These are phyloP conservation scores for Neurospora tetrasperma DNA, from an alignment of 495 filamentous ascomycete genomes.

Conservation along the genomic window DNA sequence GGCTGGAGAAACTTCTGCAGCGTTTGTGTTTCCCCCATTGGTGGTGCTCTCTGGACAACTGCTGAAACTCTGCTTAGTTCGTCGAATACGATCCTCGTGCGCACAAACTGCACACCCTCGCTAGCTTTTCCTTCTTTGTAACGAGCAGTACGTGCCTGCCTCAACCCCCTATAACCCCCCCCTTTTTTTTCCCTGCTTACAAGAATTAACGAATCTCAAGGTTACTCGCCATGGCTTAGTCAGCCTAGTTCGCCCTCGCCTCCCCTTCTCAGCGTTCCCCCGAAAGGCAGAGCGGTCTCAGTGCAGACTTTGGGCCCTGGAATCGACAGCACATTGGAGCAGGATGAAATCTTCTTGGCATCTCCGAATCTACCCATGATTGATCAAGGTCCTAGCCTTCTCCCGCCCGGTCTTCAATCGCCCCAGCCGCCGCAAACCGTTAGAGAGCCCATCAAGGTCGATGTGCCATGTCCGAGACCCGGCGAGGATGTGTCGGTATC, in stretches of 20 bases:
- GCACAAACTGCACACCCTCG: constrained; percentile 78
- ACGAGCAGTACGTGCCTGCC: constrained; percentile 45
- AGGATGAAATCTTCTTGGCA: constrained; percentile 42
- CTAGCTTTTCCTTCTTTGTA: constrained; percentile 91
- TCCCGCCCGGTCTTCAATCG: constrained; percentile 32
- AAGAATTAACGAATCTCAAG: constrained; percentile 8
- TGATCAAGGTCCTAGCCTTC: constrained; percentile 30
- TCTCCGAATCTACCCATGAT: constrained; percentile 48
- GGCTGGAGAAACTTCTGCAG: constrained; percentile 96
- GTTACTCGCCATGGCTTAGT: constrained; percentile 25
- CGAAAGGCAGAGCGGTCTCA: constrained; percentile 70
- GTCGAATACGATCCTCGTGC: constrained; percentile 92
- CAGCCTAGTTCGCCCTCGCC: constrained; percentile 51
- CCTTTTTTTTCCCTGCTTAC: neutral
- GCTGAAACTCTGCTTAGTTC: constrained; percentile 45
- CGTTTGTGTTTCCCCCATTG: constrained; percentile 31
- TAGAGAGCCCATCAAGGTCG: constrained; percentile 64
- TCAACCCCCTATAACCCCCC: neutral
- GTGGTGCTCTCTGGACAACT: neutral
- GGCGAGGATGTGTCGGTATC: constrained; percentile 76
- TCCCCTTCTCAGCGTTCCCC: constrained; percentile 59
- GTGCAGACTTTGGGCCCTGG: constrained; percentile 72
- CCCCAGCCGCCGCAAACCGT: constrained; percentile 22
- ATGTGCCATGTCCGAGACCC: constrained; percentile 75
- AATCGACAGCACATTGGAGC: constrained; percentile 49